Conservation (phyloP, 768 basidiomycete species). For the Lactifluus hygrophoroides region DNA sequence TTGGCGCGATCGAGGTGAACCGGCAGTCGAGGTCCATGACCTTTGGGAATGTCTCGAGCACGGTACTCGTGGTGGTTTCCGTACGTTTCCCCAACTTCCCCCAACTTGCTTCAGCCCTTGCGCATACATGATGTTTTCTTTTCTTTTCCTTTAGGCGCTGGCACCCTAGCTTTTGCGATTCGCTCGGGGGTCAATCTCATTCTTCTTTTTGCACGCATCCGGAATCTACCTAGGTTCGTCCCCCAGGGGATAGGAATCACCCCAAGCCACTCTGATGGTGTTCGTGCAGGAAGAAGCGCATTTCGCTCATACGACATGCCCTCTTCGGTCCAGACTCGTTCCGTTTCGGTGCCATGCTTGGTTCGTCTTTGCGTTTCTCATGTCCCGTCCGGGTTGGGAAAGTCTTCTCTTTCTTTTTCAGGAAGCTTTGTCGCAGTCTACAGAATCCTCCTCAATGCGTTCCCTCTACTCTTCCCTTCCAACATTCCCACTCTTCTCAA, state of each 20-base stretch:
- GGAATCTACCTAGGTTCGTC: slow-evolving; percentile 25
- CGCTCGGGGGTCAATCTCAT: slow-evolving; percentile 79
- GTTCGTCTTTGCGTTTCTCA: slow-evolving; percentile 28
- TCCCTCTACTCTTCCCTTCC: slow-evolving; percentile 58
- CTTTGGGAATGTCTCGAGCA: slow-evolving; percentile 63
- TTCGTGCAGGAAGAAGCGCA: slow-evolving; percentile 45
- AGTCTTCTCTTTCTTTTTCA: slow-evolving; percentile 21
- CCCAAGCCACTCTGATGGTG: neutral
- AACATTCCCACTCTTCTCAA: slow-evolving; percentile 20
- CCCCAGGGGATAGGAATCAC: too few species aligned
- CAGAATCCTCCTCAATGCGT: slow-evolving; percentile 67
- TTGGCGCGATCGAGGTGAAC: slow-evolving; percentile 74
- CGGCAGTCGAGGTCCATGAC: slow-evolving; percentile 55
- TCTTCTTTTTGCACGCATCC: slow-evolving; percentile 61
- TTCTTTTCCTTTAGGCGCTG: too few species aligned
- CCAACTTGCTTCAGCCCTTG: too few species aligned
- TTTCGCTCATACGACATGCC: slow-evolving; percentile 69
- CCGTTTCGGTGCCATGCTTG: slow-evolving; percentile 84
- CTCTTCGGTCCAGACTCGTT: slow-evolving; percentile 77
- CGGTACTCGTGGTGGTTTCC: slow-evolving; percentile 57
- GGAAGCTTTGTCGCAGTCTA: slow-evolving; percentile 73
- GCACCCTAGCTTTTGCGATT: slow-evolving; percentile 69
- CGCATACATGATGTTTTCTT: too few species aligned
- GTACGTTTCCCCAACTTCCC: slow-evolving; percentile 43
- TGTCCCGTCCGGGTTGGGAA: neutral